These are phyloP conservation scores for Phialocephala sp. DNA, from an alignment of 2,329 filamentous ascomycete species.

Conservation along the genomic window DNA sequence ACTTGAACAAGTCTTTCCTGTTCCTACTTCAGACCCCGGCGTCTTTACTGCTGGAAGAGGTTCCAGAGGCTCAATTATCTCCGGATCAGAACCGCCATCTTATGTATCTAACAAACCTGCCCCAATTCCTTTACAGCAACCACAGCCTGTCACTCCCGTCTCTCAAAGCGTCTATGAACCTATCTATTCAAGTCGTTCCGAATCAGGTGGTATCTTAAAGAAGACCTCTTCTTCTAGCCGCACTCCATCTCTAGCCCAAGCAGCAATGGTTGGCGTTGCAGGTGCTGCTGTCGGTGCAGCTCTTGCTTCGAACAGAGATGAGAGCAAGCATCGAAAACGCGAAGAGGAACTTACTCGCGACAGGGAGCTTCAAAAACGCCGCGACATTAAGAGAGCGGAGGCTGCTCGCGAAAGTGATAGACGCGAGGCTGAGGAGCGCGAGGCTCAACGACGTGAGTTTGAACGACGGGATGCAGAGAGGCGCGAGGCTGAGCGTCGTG, in stretches of 20 bases:
- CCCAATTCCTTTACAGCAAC: slow-evolving; percentile 79
- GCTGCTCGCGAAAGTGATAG: slow-evolving; percentile 17
- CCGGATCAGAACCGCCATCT: slow-evolving; percentile 43
- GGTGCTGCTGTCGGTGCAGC: slow-evolving; percentile 56
- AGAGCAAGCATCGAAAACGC: slow-evolving; percentile 35
- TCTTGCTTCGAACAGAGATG: slow-evolving; percentile 46
- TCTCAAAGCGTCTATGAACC: slow-evolving; percentile 70
- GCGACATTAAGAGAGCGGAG: slow-evolving; percentile 29
- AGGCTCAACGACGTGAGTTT: not conserved
- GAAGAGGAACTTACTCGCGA: slow-evolving; percentile 28
- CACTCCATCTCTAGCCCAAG: slow-evolving; percentile 49
- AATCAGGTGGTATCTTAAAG: slow-evolving; percentile 34
- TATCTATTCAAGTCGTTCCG: slow-evolving; percentile 42
- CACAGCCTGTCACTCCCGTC: slow-evolving; percentile 78
- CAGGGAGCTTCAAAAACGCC: slow-evolving; percentile 21
- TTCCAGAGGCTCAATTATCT: slow-evolving; percentile 53
- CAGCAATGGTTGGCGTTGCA: slow-evolving; percentile 54
- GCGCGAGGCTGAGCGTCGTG: slow-evolving; percentile 19
- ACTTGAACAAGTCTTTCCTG: slow-evolving; percentile 69
- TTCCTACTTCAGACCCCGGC: slow-evolving; percentile 68
- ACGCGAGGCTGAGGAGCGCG: slow-evolving; percentile 15
- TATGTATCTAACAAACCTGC: slow-evolving; percentile 56
- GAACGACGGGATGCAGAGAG: slow-evolving; percentile 8
- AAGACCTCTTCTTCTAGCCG: slow-evolving; percentile 43
- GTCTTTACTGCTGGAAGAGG: slow-evolving; percentile 59